Base-by-base conservation (phyloP, 352 stramenopile species). In the Phytophthora citrophthora region DNA sequence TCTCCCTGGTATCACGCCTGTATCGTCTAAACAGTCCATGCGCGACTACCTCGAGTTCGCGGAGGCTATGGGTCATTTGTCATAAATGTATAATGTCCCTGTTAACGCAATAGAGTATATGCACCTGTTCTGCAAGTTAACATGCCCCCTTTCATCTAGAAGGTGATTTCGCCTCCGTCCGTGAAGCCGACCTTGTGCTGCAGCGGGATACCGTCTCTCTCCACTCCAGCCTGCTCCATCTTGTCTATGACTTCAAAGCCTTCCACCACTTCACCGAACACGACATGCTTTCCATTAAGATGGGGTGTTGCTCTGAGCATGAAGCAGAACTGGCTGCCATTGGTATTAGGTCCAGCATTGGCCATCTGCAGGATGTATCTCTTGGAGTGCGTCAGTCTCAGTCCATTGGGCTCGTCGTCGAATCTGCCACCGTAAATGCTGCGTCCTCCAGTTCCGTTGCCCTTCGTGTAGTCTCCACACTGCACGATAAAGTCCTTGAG, bases 311-410 rank as follows among this genome's bases (percentile, higher is more conserved):
- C 57, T 41, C 73, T 77, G 47, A 95, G 64, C 86, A 94, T 99
- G 56, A 99, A 99, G 79, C 99, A 99, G 76, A 99, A 99, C 79
- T 99, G 98, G 52, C 85, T 98, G 23, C 97, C 97, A 69, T 99
- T 99, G 5, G 98, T 99, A 75, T 98, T 94, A 18, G 80, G 87
- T 0, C 97, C 97, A 32, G 90, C 86, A 73, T 99, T 99, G 29
- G 98, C 98, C 98, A 99, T 99, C 55, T 97, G 84, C 34, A 94
- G 54, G 41, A 94, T 83, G 61, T 93, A 93, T 16, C 87, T 71
- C 71, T 91, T 91, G 45, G 79, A 91, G 69, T 95, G 87, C 55
- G 73, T 85, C 48, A 95, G 77, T 40, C 74, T 72, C 54, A 95
- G 70, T 27, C 87, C 85, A 44, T 92, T 92, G 0, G 98, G 98